Base-by-base conservation (phyloP, 2,329 filamentous ascomycete species). In the Magnaporthiopsis rhizophila region DNA sequence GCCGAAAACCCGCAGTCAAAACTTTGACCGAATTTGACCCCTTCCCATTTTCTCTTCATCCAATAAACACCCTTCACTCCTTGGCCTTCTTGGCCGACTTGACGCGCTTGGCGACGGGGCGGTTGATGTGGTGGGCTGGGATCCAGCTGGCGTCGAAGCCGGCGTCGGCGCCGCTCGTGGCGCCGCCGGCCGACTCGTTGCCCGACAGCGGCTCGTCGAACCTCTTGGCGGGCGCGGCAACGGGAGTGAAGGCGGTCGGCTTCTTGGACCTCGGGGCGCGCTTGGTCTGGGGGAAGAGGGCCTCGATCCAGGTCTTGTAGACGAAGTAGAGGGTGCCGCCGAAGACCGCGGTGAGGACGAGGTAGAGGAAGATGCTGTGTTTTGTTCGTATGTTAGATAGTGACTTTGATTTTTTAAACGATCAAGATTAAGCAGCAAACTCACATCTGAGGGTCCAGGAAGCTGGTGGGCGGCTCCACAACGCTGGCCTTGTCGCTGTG, bases 261-360 rank as follows among this genome's bases (percentile, higher is more conserved):
- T 87, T 86, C 73, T 82, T 84, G 69, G 83, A 78, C 36, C 83
- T 79, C 72, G 80, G 80, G 65, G 84, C 80, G 68, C 87, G 86
- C 81, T 92, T 90, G 69, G 89, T 88, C 83, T 97, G 92, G 61
- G 95, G 94, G 83, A 98, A 97, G 74, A 99, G 90, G 18, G 92
- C 89, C 72, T 92, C 91, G 78, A 99, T 90, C 92, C 94, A 98
- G 73, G 94, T 96, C 82, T 89, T 95, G 86, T 99, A 99, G 80
- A 97, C 92, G 78, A 97, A 97, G 86, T 94, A 97, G 75, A 89
- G 86, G 64, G 89, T 92, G 67, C 90, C 92, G 69, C 79, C 86
- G 75, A 96, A 96, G 68, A 83, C 85, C 67, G 84, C 88, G 64
- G 89, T 82, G 71, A 99, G 89, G 82, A 98, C 88, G 75, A 97